phyloP scores from a whole-genome alignment of 148 eudicot genomes.

The Polygonum maritimum region DNA sequence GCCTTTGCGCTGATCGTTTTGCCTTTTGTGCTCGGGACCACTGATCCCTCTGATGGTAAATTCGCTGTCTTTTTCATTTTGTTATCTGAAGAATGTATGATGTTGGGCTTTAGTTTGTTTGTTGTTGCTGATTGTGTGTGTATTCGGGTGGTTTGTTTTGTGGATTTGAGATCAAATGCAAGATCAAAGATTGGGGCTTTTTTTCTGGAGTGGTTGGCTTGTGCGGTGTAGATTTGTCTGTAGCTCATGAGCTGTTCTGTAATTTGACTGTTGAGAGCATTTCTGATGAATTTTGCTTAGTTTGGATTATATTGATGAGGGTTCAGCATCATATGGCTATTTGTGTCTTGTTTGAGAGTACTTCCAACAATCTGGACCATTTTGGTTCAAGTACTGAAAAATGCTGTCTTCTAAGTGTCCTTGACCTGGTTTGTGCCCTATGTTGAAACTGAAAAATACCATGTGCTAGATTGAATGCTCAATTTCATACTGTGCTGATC shows the following conservation, averaged over 20 bases:
- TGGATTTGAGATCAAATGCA: slow-evolving; percentile 5
- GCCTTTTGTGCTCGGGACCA: slow-evolving; percentile 32
- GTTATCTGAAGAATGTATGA: neutral
- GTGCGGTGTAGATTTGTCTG: slow-evolving; percentile 1
- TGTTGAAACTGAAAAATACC: neutral
- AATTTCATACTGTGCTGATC: neutral
- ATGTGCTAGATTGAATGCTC: neutral
- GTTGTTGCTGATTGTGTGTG: neutral
- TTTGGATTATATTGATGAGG: neutral
- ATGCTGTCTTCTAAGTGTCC: neutral
- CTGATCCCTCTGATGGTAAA: slow-evolving; percentile 71
- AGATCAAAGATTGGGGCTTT: slow-evolving; percentile 2
- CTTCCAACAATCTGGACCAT: neutral
- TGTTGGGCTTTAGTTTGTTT: neutral
- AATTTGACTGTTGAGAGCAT: neutral
- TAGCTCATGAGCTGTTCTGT: neutral
- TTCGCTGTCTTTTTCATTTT: neutral
- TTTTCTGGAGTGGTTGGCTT: neutral
- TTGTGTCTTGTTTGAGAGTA: slow-evolving; percentile 5
- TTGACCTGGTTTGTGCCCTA: neutral
- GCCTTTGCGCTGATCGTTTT: slow-evolving; percentile 23
- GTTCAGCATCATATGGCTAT: slow-evolving; percentile 4
- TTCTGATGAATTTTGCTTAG: neutral
- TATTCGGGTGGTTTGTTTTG: neutral
- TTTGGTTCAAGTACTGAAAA: neutral